A percentile compares a stretch with the other conserved stretches of the same genome.
These are phyloP conservation scores for Sclerotinia subarctica DNA, from an alignment of 2,329 filamentous ascomycete species.

Conservation along the genomic window DNA sequence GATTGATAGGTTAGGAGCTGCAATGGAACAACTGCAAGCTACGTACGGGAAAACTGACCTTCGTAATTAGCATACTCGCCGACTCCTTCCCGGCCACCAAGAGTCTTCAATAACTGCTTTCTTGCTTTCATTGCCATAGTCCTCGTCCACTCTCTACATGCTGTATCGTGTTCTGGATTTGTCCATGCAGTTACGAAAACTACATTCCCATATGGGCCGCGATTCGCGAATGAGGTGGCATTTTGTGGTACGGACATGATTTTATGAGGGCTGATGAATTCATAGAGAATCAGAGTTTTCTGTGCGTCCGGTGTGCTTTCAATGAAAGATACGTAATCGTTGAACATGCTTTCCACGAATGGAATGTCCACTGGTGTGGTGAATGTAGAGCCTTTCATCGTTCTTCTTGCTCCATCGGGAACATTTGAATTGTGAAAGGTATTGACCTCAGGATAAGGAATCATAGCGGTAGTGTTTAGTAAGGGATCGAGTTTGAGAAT, in stretches of 20 bases:
- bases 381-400: constrained; percentile 41
- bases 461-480: constrained; percentile 28
- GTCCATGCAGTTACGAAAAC: constrained; percentile 37
- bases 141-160: constrained; percentile 25
- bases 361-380: constrained; percentile 36
- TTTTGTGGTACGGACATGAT: constrained; percentile 27
- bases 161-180: constrained; percentile 23
- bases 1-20: background rate
- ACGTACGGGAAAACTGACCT: background rate
- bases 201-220: constrained; percentile 32
- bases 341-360: constrained; percentile 34
- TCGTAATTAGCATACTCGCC: constrained; percentile 16
- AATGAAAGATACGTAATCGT: constrained; percentile 36
- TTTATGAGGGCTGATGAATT: constrained; percentile 29
- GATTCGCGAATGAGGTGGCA: constrained; percentile 33
- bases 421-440: constrained; percentile 35
- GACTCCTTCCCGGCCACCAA: background rate
- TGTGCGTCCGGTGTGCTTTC: constrained; percentile 25
- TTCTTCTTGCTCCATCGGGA: constrained; percentile 37
- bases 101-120: background rate
- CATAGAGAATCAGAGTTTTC: constrained; percentile 29
- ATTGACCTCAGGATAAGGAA: constrained; percentile 40
- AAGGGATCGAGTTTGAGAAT: constrained; percentile 36
- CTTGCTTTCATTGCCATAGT: constrained; percentile 21
- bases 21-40: background rate